Conservation (phyloP, 768 basidiomycete genomes). For the Vishniacozyma victoriae region DNA sequence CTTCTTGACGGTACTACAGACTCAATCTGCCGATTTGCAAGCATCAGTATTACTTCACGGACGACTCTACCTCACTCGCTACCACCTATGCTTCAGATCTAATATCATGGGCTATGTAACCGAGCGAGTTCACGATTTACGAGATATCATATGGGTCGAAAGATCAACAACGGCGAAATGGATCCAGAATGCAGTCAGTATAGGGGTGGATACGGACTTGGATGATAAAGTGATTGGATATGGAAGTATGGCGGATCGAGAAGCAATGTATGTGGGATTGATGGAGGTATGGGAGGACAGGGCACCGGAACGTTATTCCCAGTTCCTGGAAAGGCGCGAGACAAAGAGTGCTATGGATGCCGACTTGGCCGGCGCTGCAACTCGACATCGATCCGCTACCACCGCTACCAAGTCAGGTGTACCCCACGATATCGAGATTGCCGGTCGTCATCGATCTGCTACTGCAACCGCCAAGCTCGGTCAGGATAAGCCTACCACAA, state of each 20-base stretch:
- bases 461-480: not conserved
- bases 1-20: conserved; percentile 16
- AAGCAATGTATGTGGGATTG: conserved; percentile 15
- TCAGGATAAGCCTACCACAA: too few species aligned
- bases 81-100: conserved; percentile 27
- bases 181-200: conserved; percentile 29
- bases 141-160: conserved; percentile 8
- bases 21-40: conserved; percentile 27
- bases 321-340: conserved; percentile 3
- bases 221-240: conserved; percentile 15
- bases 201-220: conserved; percentile 5
- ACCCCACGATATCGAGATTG: not conserved
- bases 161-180: conserved; percentile 28
- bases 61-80: conserved; percentile 20
- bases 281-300: conserved; percentile 15
- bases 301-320: conserved; percentile 14
- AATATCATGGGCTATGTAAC: conserved; percentile 25
- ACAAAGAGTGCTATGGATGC: not conserved
- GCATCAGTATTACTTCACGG: conserved; percentile 22
- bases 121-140: conserved; percentile 14
- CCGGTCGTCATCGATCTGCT: not conserved
- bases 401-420: not conserved
- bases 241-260: conserved; percentile 23
- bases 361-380: not conserved
- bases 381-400: not conserved